Evolutionary conservation across 1,284 basidiomycete species (phyloP).

Genomic region (Golubevia pallescens): DNA sequence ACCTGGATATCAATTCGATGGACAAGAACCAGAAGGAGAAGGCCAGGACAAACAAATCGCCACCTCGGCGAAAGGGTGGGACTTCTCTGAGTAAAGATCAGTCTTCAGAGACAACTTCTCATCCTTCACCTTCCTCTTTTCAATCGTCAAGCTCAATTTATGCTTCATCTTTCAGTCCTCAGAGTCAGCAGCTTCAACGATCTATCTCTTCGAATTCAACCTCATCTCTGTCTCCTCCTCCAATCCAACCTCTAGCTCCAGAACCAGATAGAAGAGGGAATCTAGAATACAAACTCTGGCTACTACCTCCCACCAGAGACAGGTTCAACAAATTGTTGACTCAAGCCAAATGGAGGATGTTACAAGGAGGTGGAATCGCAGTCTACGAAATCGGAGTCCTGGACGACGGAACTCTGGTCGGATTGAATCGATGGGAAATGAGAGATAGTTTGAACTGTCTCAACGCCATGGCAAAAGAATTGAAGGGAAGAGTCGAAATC

Average conservation of each 20-base stretch:
- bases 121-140: not conserved
- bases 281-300: slow-evolving; percentile 60
- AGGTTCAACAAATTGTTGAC: slow-evolving; percentile 55
- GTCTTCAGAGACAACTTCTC: slow-evolving; percentile 3
- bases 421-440: slow-evolving; percentile 39
- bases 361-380: slow-evolving; percentile 49
- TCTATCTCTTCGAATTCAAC: not conserved
- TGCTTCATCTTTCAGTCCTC: slow-evolving; percentile 2
- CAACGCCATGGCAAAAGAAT: slow-evolving; percentile 36
- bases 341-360: slow-evolving; percentile 56
- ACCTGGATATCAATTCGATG: slow-evolving; percentile 27
- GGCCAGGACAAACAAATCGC: not conserved
- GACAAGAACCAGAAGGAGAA: not conserved
- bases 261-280: slow-evolving; percentile 55
- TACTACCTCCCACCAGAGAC: slow-evolving; percentile 42
- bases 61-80: not conserved
- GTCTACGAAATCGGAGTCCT: slow-evolving; percentile 57
- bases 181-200: not conserved
- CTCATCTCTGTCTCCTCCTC: slow-evolving; percentile 1
- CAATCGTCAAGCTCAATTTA: slow-evolving; percentile 9
- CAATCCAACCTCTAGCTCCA: slow-evolving; percentile 22
- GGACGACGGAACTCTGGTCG: slow-evolving; percentile 53
- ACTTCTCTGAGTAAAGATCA: not conserved
- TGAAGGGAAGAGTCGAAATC: slow-evolving; percentile 22
- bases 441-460: slow-evolving; percentile 38